Conservation (phyloP, 352 stramenopile species). For the Blastocystis sp. region DNA sequence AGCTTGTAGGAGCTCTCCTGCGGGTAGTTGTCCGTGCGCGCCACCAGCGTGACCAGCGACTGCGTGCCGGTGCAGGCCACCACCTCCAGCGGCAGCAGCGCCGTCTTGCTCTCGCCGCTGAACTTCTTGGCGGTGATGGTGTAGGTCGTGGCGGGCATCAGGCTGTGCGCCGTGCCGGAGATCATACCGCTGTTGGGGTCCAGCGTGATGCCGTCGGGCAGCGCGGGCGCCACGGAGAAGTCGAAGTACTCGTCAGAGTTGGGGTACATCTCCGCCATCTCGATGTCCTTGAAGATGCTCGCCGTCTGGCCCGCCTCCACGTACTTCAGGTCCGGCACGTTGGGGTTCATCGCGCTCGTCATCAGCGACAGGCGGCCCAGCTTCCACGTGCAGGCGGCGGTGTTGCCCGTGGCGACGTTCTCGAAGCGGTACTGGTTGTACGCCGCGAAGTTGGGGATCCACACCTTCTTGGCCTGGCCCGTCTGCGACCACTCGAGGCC, state of each 20-base stretch:
- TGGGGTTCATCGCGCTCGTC: too few relatives aligned
- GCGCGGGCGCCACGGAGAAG: background rate
- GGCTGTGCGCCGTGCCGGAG: background rate
- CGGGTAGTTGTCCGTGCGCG: too few relatives aligned
- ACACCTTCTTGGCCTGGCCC: background rate
- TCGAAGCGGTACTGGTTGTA: conserved; percentile 11
- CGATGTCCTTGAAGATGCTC: background rate
- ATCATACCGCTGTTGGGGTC: background rate
- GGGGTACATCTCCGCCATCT: background rate
- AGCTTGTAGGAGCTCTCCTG: too few relatives aligned
- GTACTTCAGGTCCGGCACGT: too few relatives aligned
- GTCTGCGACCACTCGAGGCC: background rate
- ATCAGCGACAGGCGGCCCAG: background rate
- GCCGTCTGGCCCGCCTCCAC: background rate
- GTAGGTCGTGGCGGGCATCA: background rate
- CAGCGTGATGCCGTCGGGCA: background rate
- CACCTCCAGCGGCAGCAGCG: background rate
- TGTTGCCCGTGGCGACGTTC: background rate
- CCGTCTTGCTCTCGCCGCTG: background rate
- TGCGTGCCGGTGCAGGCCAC: background rate
- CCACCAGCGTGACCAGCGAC: too few relatives aligned
- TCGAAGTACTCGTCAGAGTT: background rate
- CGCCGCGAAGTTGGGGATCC: background rate
- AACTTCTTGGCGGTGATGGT: background rate
- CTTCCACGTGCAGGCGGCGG: background rate